Evolutionary conservation across 2,329 filamentous ascomycete genomes (phyloP).

Genomic region (Verticillium longisporum): DNA sequence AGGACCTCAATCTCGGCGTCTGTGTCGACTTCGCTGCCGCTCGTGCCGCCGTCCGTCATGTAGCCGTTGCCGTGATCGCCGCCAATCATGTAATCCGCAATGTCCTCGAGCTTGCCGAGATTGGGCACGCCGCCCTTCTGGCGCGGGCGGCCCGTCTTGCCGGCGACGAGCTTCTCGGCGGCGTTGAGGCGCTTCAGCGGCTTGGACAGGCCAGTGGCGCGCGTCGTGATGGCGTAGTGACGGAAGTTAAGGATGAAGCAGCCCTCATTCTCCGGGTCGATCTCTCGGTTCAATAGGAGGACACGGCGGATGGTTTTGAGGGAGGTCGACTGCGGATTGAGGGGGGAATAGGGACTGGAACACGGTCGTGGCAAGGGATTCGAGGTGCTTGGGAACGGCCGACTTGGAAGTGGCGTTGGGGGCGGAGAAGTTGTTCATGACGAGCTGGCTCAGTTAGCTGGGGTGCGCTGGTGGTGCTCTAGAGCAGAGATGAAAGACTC

Average conservation of each 20-base stretch:
- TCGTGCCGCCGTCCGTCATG: slow-evolving; percentile 68
- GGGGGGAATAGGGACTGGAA: slow-evolving; percentile 96
- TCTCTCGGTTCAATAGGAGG: slow-evolving; percentile 80
- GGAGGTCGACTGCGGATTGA: slow-evolving; percentile 85
- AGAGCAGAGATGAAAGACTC: slow-evolving; percentile 19
- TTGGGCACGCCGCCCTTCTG: slow-evolving; percentile 75
- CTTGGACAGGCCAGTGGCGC: slow-evolving; percentile 76
- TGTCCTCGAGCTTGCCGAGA: slow-evolving; percentile 83
- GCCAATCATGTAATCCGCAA: slow-evolving; percentile 90
- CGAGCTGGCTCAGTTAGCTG: slow-evolving; percentile 49
- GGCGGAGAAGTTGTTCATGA: slow-evolving; percentile 95
- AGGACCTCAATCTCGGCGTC: slow-evolving; percentile 91
- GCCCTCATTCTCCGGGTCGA: slow-evolving; percentile 49
- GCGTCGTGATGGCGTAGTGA: slow-evolving; percentile 93
- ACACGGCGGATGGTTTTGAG: slow-evolving; percentile 90
- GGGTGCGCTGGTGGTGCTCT: too few species aligned
- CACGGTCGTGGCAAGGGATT: slow-evolving; percentile 84
- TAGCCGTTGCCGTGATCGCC: slow-evolving; percentile 69
- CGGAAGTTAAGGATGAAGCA: slow-evolving; percentile 80
- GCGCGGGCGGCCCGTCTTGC: slow-evolving; percentile 53
- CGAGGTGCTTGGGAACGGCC: slow-evolving; percentile 86
- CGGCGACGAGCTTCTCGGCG: slow-evolving; percentile 68
- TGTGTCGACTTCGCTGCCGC: slow-evolving; percentile 86
- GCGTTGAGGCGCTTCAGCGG: slow-evolving; percentile 77
- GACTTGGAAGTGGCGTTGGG: slow-evolving; percentile 52